Base-by-base conservation (phyloP, 1,284 basidiomycete genomes). In the Ceratobasidium sp. region DNA sequence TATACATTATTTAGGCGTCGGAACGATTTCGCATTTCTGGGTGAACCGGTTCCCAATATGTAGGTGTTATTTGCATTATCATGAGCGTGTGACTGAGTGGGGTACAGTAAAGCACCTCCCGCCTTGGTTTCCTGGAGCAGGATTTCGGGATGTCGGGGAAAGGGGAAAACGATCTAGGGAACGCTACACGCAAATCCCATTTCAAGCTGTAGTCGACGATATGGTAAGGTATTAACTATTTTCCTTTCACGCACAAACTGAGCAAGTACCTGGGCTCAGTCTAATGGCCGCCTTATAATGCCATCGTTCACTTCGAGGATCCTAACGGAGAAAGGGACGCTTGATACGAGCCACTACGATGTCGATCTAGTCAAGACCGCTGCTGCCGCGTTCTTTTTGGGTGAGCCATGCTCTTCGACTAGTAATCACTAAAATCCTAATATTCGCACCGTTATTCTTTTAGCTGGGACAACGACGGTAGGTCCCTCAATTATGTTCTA, bases 401-500 rank as follows among this genome's bases (percentile, higher is more conserved):
- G 70, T 73, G 14, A 16, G 64, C 35, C 2, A 48, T 10, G 35
- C 35, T 6, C 20, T 2, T 20, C 27, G 48, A n/a, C 38, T 30
- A 27, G 23, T 8, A 18, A 7, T 18, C 8, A 5, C n/a, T 38
- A 7, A 14, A 30, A 30, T 4, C 14, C 46, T 44, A 23, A 10
- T 8, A 33, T 27, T 3, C 30, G 6, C 8, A 71, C 55, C 38
- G 14, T 4, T 60, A 38, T 27, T 12, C 16, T 48, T 55, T 20
- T 44, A 73, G 70, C 70, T 50, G 70, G 70, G 2, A 33, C 46
- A 5, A 62, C 70, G 27, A 73, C 70, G 27, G 70, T 73, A 33
- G 3, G 59, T 50, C 6, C 23, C 12, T 7, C 10, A 27, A 3
- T 33, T 3, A 12, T 23, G 16, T 27, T 5, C 12, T 59, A 27